These are phyloP conservation scores for Sphaerosporella brunnea DNA, from an alignment of 495 filamentous ascomycete species.

Conservation along the genomic window DNA sequence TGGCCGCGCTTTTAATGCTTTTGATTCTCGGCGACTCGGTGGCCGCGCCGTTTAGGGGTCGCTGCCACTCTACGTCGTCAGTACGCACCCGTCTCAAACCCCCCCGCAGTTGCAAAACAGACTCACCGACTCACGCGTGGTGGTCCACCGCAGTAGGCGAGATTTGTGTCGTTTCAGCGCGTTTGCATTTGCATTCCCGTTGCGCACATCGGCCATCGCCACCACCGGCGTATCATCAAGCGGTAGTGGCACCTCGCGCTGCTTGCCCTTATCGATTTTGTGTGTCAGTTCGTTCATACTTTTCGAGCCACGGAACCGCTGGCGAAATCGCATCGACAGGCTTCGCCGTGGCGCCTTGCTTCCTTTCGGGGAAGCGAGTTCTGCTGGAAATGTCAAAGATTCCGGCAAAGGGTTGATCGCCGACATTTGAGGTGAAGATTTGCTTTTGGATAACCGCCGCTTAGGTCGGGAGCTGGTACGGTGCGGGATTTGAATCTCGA, in stretches of 20 bases:
- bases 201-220: not conserved
- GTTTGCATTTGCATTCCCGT: not conserved
- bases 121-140: not conserved
- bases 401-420: not conserved
- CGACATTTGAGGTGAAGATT: not conserved
- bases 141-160: not conserved
- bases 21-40: not conserved
- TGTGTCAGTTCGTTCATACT: not conserved
- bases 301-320: not conserved
- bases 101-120: not conserved
- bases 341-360: not conserved
- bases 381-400: not conserved
- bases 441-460: not conserved
- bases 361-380: not conserved
- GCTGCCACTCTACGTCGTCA: not conserved
- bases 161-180: not conserved
- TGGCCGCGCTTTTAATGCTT: not conserved
- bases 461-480: not conserved
- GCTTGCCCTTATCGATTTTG: not conserved
- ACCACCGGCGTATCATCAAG: not conserved
- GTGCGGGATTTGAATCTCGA: not conserved
- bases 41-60: not conserved
- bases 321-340: not conserved
- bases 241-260: not conserved
- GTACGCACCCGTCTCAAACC: not conserved